These are phyloP conservation scores for Cyclocybe aegerita DNA, from an alignment of 768 basidiomycete genomes.

Conservation along the genomic window DNA sequence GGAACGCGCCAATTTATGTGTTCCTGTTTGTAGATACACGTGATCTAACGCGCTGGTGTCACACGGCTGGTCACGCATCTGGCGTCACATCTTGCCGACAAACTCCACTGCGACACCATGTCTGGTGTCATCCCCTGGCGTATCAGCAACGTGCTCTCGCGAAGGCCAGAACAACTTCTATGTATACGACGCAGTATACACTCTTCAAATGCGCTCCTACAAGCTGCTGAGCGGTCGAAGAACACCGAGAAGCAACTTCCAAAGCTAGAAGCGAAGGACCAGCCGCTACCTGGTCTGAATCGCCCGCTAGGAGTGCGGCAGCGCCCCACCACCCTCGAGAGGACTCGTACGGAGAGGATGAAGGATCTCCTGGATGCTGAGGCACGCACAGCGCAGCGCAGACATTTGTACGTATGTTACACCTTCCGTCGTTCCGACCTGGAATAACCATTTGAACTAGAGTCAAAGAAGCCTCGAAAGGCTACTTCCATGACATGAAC, in stretches of 20 bases:
- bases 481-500: conserved; percentile 86
- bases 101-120: conserved; percentile 5
- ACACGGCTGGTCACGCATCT: not conserved
- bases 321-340: conserved; percentile 58
- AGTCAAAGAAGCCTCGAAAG: conserved; percentile 61
- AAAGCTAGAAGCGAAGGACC: conserved; percentile 14
- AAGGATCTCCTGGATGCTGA: conserved; percentile 75
- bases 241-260: conserved; percentile 1
- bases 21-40: conserved; percentile 30
- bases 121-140: conserved; percentile 14
- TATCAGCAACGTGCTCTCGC: conserved; percentile 10
- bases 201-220: conserved; percentile 14
- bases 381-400: conserved; percentile 65
- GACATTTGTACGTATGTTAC: conserved; percentile 48
- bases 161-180: conserved; percentile 3
- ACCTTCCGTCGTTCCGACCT: not conserved
- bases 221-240: not conserved
- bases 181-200: conserved; percentile 15
- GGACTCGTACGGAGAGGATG: conserved; percentile 59
- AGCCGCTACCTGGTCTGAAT: conserved; percentile 38
- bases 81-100: conserved; percentile 5
- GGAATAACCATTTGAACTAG: conserved; percentile 20
- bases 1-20: conserved; percentile 44
- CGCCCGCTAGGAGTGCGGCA: conserved; percentile 78
- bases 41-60: conserved; percentile 20